Percentiles rank a stretch among this genome's conserved stretches.
phyloP scores from a whole-genome alignment of 2,329 filamentous ascomycete genomes.

The Exophiala sp. region DNA sequence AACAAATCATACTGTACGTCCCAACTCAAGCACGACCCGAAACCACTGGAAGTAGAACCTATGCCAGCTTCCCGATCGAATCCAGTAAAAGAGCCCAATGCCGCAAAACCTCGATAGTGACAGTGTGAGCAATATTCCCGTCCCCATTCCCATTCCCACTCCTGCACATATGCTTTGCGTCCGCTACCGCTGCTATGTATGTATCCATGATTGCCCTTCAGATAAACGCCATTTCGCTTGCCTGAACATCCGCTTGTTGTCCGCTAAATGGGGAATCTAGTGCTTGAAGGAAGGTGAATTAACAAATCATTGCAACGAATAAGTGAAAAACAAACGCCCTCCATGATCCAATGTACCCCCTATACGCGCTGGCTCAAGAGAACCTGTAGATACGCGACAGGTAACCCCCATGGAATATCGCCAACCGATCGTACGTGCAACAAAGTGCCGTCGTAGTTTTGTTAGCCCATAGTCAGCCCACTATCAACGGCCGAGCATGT shows the following conservation, averaged over 20 bases:
- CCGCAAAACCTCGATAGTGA: slow-evolving; percentile 12
- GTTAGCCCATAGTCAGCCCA: not conserved
- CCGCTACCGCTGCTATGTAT: not conserved
- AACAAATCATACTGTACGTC: too few species aligned
- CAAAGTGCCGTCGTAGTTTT: not conserved
- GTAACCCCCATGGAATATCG: too few species aligned
- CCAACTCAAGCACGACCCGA: too few species aligned
- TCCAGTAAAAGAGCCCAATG: too few species aligned
- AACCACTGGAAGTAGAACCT: too few species aligned
- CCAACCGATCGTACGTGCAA: too few species aligned
- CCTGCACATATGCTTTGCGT: slow-evolving; percentile 7
- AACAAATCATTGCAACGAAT: slow-evolving; percentile 4
- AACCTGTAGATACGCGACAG: too few species aligned
- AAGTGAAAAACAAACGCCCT: not conserved
- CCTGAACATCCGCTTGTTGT: slow-evolving; percentile 12
- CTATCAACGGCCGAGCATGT: slow-evolving; percentile 47
- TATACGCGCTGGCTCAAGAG: not conserved
- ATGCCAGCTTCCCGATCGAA: not conserved
- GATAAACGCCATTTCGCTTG: slow-evolving; percentile 20
- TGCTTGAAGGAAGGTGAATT: slow-evolving; percentile 14
- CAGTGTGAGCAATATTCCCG: slow-evolving; percentile 6
- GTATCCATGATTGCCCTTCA: not conserved
- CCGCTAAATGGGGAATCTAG: slow-evolving; percentile 24
- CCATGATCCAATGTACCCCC: not conserved
- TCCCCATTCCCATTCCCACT: not conserved